Conservation (phyloP, 352 stramenopile genomes). For the Blastocystis hominis region DNA sequence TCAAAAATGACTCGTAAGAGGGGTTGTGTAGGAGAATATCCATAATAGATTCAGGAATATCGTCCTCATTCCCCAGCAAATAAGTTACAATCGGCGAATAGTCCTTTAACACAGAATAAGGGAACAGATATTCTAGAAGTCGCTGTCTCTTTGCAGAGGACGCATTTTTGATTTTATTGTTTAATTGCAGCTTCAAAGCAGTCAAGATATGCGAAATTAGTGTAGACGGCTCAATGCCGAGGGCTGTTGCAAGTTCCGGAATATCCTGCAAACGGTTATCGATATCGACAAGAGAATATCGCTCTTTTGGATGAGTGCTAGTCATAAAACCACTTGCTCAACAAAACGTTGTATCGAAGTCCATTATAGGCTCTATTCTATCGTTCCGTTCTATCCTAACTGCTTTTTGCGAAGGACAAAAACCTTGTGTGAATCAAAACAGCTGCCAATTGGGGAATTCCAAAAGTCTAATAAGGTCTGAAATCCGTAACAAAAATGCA, state of each 20-base stretch:
- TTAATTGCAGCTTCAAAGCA: slow-evolving; percentile 37
- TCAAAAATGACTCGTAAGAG: slow-evolving; percentile 15
- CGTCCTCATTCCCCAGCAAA: slow-evolving; percentile 36
- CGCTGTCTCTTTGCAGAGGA: background rate
- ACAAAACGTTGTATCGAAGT: background rate
- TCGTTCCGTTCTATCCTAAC: background rate
- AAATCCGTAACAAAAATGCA: slow-evolving; percentile 7
- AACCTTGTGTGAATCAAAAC: too few species aligned
- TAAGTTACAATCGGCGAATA: slow-evolving; percentile 33
- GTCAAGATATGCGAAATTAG: slow-evolving; percentile 18
- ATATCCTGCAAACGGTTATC: slow-evolving; percentile 12
- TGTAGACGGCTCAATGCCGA: background rate
- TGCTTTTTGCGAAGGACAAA: too few species aligned
- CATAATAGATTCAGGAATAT: slow-evolving; percentile 17
- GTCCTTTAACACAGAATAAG: slow-evolving; percentile 35
- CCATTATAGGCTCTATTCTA: background rate
- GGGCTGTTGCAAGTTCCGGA: background rate
- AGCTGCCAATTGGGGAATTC: background rate
- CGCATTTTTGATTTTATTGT: slow-evolving; percentile 34
- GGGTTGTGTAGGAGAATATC: slow-evolving; percentile 18
- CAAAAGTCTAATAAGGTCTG: background rate
- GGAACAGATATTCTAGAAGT: slow-evolving; percentile 50
- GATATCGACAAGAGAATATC: slow-evolving; percentile 37
- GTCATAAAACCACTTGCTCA: background rate
- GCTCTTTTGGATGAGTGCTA: background rate